Evolutionary conservation across 768 basidiomycete genomes (phyloP).

Genomic region (Mrakia blollopis): DNA sequence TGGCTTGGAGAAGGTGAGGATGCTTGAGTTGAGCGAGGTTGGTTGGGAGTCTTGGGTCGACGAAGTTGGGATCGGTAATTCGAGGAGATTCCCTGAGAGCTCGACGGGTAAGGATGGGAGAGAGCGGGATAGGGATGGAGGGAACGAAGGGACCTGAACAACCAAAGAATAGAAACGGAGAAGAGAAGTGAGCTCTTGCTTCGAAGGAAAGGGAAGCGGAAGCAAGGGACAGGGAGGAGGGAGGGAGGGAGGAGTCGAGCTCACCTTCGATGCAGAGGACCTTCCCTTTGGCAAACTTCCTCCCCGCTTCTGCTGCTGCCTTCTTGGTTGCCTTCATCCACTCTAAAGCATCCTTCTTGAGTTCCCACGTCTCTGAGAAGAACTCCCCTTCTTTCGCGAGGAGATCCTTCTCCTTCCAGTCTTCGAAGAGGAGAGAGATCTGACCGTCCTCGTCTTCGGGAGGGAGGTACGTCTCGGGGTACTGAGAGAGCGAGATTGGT

Average conservation of each 20-base stretch:
- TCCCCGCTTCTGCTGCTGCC: not conserved
- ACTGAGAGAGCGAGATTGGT: not conserved
- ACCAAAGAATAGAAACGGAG: not conserved
- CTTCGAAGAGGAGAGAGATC: not conserved
- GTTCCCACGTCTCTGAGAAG: not conserved
- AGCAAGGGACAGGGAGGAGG: not conserved
- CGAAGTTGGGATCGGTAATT: not conserved
- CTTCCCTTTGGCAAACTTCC: not conserved
- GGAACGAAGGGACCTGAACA: not conserved
- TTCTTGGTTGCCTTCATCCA: slow-evolving; percentile 9
- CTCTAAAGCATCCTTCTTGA: not conserved
- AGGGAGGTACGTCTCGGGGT: slow-evolving; percentile 15
- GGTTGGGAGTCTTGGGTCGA: not conserved
- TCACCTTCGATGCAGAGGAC: slow-evolving; percentile 2
- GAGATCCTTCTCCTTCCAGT: not conserved
- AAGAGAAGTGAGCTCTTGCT: not conserved
- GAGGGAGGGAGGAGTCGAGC: slow-evolving; percentile 4
- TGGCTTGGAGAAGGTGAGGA: not conserved
- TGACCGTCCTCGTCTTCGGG: not conserved
- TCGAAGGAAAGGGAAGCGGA: not conserved
- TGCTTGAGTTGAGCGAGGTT: not conserved
- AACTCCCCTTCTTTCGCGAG: slow-evolving; percentile 3
- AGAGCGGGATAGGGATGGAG: not conserved
- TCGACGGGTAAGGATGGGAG: slow-evolving; percentile 6
- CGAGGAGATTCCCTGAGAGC: not conserved